These are phyloP conservation scores for Sporisorium graminicola DNA, from an alignment of 1,284 basidiomycete species.

Conservation along the genomic window DNA sequence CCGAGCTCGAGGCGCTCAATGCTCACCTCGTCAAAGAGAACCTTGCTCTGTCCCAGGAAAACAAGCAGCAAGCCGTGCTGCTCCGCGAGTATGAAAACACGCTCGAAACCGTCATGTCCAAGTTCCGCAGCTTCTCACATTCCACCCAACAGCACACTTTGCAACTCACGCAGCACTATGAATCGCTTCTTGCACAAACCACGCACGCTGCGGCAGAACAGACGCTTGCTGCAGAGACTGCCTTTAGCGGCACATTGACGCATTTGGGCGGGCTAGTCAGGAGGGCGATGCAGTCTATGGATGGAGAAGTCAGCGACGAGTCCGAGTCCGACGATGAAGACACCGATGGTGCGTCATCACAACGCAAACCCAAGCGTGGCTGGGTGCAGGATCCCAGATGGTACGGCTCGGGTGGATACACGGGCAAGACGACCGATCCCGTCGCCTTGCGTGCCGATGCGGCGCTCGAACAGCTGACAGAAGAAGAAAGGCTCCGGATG, in stretches of 20 bases:
- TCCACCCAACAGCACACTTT: conserved; percentile 93
- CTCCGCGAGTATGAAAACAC: conserved; percentile 95
- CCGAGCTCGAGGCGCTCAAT: conserved; percentile 89
- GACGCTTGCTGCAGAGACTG: conserved; percentile 49
- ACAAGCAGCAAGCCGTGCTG: conserved; percentile 87
- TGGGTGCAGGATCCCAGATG: conserved; percentile 54
- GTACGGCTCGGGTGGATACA: conserved; percentile 66
- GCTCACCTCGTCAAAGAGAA: conserved; percentile 94
- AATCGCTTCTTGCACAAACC: conserved; percentile 76
- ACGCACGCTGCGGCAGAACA: conserved; percentile 54
- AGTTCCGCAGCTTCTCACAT: conserved; percentile 91
- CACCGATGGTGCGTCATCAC: conserved; percentile 8
- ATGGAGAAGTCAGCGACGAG: conserved; percentile 52
- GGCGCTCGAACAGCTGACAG: conserved; percentile 59
- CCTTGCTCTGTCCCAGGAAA: conserved; percentile 89
- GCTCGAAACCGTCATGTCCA: conserved; percentile 94
- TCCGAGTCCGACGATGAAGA: conserved; percentile 23
- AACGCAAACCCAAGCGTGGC: conserved; percentile 30
- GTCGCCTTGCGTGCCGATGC: conserved; percentile 42
- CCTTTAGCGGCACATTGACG: conserved; percentile 51
- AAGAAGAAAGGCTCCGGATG: conserved; percentile 60
- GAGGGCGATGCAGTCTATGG: conserved; percentile 53
- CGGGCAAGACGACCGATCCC: conserved; percentile 56
- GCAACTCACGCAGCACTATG: conserved; percentile 90
- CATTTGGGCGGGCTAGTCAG: conserved; percentile 59